Percentiles rank a stretch among this genome's conserved stretches.
Conservation (phyloP, 495 filamentous ascomycete genomes). For the Neurospora sp. region DNA sequence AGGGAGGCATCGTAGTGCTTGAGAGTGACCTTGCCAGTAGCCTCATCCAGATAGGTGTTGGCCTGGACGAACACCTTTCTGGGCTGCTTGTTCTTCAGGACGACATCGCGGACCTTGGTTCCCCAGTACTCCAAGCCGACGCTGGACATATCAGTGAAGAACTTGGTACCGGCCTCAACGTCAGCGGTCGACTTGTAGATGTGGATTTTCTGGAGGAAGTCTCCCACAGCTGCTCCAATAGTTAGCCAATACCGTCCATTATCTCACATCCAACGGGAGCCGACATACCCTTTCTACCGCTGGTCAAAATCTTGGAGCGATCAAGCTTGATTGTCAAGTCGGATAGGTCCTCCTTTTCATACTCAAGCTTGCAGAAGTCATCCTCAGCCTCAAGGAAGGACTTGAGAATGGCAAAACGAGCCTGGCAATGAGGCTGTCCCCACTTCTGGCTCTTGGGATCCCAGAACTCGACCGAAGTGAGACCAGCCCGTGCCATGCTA, state of each 20-base stretch:
- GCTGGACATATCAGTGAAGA: constrained; percentile 75
- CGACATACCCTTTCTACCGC: constrained; percentile 41
- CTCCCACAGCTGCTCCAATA: constrained; percentile 56
- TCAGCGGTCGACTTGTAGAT: constrained; percentile 90
- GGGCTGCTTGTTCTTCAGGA: constrained; percentile 78
- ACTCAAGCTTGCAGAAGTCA: constrained; percentile 71
- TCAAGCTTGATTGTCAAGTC: constrained; percentile 77
- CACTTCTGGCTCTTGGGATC: constrained; percentile 80
- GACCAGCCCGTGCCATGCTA: constrained; percentile 82
- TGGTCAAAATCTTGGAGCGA: constrained; percentile 65
- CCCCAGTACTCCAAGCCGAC: constrained; percentile 76
- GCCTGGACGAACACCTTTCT: constrained; percentile 95
- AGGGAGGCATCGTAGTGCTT: constrained; percentile 83
- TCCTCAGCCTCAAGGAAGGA: constrained; percentile 79
- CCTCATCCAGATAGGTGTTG: constrained; percentile 63
- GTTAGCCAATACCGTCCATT: constrained; percentile 1
- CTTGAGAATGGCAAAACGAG: constrained; percentile 78
- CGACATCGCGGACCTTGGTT: constrained; percentile 62
- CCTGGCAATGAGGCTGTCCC: constrained; percentile 93
- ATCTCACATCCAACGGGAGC: background rate
- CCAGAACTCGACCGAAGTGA: constrained; percentile 80
- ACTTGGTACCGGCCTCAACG: constrained; percentile 55
- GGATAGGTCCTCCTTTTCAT: constrained; percentile 62
- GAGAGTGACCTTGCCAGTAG: constrained; percentile 61
- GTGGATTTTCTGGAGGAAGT: constrained; percentile 86